Conservation (phyloP, 2,329 filamentous ascomycete species). For the Cucurbitaria berberidis region DNA sequence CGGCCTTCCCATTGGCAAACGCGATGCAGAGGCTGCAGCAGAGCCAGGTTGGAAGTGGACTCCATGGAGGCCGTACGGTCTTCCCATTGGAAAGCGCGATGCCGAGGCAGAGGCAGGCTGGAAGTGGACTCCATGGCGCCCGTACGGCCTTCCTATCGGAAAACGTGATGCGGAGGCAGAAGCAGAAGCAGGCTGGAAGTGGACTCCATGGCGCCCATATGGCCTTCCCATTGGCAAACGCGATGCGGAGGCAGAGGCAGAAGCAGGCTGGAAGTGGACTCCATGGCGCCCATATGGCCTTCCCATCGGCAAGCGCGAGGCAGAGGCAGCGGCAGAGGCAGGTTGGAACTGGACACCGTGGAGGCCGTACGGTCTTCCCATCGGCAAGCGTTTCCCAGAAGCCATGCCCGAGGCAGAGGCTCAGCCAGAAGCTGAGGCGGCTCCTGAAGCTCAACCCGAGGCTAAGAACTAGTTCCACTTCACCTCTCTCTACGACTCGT, state of each 20-base stretch:
- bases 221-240: constrained; percentile 36
- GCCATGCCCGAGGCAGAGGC: constrained; percentile 7
- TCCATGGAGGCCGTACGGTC: constrained; percentile 8
- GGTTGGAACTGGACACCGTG: constrained; percentile 4
- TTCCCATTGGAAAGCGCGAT: constrained; percentile 12
- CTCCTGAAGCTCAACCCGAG: neutral
- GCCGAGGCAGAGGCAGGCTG: constrained; percentile 5
- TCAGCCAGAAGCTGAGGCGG: neutral
- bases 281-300: constrained; percentile 40
- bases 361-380: constrained; percentile 7
- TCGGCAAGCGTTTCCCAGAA: constrained; percentile 14
- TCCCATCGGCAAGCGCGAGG: constrained; percentile 39
- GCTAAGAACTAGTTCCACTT: neutral
- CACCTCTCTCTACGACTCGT: neutral
- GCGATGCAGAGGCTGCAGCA: constrained; percentile 25
- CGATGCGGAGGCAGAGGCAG: constrained; percentile 37
- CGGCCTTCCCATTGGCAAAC: constrained; percentile 31
- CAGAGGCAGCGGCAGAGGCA: constrained; percentile 16
- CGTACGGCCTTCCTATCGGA: constrained; percentile 22
- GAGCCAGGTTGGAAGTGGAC: constrained; percentile 6
- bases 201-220: constrained; percentile 9
- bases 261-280: constrained; percentile 16
- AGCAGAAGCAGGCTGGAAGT: neutral
- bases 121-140: constrained; percentile 6
- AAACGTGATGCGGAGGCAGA: constrained; percentile 46